Conservation (phyloP, 176 grass and related monocot genomes). For the Carex myosuroides region DNA sequence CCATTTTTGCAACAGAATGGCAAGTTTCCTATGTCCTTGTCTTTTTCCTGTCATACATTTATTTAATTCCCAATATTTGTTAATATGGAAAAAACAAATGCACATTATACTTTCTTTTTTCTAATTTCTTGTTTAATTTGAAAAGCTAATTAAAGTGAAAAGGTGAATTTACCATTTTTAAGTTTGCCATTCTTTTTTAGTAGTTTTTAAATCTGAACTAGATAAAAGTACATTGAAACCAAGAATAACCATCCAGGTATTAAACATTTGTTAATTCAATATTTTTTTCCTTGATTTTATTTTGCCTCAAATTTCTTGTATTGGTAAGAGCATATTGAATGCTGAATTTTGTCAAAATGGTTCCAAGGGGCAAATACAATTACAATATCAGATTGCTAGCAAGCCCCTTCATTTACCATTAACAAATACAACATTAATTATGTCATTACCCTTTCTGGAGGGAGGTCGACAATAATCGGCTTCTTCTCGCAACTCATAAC, state of each 20-base stretch:
- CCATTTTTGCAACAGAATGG: conserved; percentile 95
- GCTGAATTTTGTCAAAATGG: not conserved
- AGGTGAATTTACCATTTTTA: not conserved
- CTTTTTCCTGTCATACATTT: conserved; percentile 36
- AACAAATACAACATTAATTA: not conserved
- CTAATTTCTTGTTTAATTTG: not conserved
- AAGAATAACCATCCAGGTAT: not conserved
- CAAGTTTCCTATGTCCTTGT: conserved; percentile 56
- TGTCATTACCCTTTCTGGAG: conserved; percentile 43
- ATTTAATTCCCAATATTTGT: not conserved
- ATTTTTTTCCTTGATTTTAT: not conserved
- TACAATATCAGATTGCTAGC: not conserved
- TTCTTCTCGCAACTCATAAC: conserved; percentile 80
- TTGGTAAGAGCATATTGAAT: not conserved
- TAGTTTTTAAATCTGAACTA: not conserved
- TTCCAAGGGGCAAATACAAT: not conserved
- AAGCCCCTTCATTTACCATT: not conserved
- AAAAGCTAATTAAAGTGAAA: too few species aligned
- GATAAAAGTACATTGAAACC: not conserved
- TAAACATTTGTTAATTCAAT: not conserved
- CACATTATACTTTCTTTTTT: not conserved
- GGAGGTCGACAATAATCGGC: conserved; percentile 79
- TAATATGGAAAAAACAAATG: not conserved
- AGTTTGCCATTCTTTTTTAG: not conserved
- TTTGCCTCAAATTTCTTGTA: not conserved